Conservation (phyloP, 805 yeast species). For the Torulaspora maleeae region DNA sequence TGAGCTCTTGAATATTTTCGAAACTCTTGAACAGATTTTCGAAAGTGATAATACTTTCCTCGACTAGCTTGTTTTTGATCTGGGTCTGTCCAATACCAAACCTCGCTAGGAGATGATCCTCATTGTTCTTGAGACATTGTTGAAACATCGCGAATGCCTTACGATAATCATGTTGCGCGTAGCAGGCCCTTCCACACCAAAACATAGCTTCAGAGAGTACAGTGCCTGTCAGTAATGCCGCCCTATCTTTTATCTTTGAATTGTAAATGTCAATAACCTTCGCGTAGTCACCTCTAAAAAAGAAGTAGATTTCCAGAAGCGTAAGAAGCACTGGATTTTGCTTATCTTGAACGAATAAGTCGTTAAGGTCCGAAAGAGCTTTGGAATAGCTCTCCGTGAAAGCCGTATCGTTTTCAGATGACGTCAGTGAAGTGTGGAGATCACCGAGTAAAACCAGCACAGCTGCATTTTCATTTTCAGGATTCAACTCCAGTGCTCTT, state of each 20-base stretch:
- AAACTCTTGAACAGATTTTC: constrained; percentile 65
- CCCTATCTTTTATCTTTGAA: constrained; percentile 40
- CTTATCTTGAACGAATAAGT: constrained; percentile 38
- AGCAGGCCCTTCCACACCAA: constrained; percentile 83
- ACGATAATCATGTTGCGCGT: constrained; percentile 53
- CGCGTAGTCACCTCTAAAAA: constrained; percentile 58
- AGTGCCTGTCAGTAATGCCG: constrained; percentile 34
- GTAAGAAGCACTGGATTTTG: constrained; percentile 60
- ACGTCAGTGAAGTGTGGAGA: constrained; percentile 58
- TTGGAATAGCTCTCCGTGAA: constrained; percentile 56
- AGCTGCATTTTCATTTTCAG: constrained; percentile 54
- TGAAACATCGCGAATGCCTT: constrained; percentile 69
- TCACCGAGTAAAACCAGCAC: constrained; percentile 62
- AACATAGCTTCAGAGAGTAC: constrained; percentile 60
- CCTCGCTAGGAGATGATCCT: constrained; percentile 60
- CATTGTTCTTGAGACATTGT: constrained; percentile 63
- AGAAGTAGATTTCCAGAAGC: constrained; percentile 65
- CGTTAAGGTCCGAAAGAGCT: constrained; percentile 48
- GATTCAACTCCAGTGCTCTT: constrained; percentile 64
- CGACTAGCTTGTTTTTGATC: constrained; percentile 62
- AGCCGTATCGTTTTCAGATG: constrained; percentile 44
- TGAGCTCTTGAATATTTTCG: constrained; percentile 68
- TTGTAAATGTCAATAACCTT: constrained; percentile 54
- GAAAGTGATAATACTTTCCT: constrained; percentile 82
- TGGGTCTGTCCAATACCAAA: constrained; percentile 86